Percentiles rank a stretch among this genome's conserved stretches.
Conservation (phyloP, 768 basidiomycete species). For the Tephrocybe sp. region DNA sequence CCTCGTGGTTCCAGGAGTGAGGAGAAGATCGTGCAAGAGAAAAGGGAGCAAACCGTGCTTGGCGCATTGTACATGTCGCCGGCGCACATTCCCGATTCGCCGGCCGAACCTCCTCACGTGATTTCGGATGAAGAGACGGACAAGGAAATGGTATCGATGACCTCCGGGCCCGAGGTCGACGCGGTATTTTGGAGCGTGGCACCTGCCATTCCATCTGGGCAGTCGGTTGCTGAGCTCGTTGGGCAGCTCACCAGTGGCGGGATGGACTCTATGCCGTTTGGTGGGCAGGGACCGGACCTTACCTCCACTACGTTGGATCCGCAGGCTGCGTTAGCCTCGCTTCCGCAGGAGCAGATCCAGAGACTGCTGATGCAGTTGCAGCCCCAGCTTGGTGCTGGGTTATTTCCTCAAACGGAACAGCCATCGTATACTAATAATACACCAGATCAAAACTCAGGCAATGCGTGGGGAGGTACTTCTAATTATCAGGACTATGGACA, state of each 20-base stretch:
- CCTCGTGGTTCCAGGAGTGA: conserved; percentile 64
- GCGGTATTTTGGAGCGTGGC: conserved; percentile 57
- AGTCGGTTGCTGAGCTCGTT: conserved; percentile 69
- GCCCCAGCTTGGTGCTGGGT: conserved; percentile 18
- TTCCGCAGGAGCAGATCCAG: conserved; percentile 62
- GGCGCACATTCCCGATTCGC: conserved; percentile 74
- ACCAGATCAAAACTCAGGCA: conserved; percentile 13
- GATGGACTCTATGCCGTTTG: conserved; percentile 33
- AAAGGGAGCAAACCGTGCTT: conserved; percentile 75
- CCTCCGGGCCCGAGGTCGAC: conserved; percentile 66
- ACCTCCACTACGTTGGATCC: conserved; percentile 44
- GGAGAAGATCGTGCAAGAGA: conserved; percentile 70
- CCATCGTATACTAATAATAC: conserved; percentile 11
- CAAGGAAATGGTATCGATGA: conserved; percentile 60
- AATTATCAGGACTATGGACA: conserved; percentile 47
- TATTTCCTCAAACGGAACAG: conserved; percentile 5
- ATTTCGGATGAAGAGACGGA: conserved; percentile 72
- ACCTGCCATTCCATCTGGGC: conserved; percentile 16
- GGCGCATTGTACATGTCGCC: conserved; percentile 70
- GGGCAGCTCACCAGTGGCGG: conserved; percentile 54
- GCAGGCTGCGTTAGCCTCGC: conserved; percentile 38
- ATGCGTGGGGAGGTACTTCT: conserved; percentile 7
- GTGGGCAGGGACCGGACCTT: conserved; percentile 28
- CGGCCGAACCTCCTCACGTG: conserved; percentile 61
- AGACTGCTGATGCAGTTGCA: conserved; percentile 49